Conservation (phyloP, 1,284 basidiomycete genomes). For the Leccinum pachyderme region DNA sequence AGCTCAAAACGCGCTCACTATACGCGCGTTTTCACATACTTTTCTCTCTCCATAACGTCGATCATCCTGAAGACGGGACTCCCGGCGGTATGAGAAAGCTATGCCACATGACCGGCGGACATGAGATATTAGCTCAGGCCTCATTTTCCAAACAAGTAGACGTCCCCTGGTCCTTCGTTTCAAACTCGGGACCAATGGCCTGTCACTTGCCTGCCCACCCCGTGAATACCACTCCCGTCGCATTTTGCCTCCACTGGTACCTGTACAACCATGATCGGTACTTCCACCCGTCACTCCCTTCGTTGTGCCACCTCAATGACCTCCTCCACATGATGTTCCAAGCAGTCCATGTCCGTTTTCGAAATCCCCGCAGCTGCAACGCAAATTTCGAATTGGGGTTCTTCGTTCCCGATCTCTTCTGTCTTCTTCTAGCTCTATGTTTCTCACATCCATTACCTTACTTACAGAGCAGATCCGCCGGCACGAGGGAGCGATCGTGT, state of each 20-base stretch:
- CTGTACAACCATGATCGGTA: constrained; percentile 32
- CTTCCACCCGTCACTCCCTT: too few relatives aligned
- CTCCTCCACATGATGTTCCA: constrained; percentile 68
- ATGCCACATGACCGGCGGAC: too few relatives aligned
- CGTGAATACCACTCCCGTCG: constrained; percentile 55
- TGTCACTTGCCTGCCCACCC: not conserved
- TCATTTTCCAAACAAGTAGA: too few relatives aligned
- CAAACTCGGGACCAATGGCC: too few relatives aligned
- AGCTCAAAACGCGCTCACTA: too few relatives aligned
- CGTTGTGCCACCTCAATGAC: constrained; percentile 57
- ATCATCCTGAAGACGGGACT: too few relatives aligned
- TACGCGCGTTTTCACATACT: too few relatives aligned
- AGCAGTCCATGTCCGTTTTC: constrained; percentile 57
- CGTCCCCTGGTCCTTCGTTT: too few relatives aligned
- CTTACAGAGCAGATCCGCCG: constrained; percentile 54
- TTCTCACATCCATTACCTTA: constrained; percentile 51
- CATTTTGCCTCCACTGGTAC: constrained; percentile 68
- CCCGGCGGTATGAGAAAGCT: too few relatives aligned
- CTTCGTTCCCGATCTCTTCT: constrained; percentile 52
- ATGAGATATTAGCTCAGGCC: too few relatives aligned
- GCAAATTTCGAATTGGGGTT: not conserved
- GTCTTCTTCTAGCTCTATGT: constrained; percentile 56
- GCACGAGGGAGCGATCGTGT: constrained; percentile 50
- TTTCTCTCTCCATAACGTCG: too few relatives aligned
- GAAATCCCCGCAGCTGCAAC: constrained; percentile 24